Evolutionary conservation across 306 rosid genomes (phyloP), one percentile per base, ranked within the genome.

Genomic region (Cucumis melo): DNA sequence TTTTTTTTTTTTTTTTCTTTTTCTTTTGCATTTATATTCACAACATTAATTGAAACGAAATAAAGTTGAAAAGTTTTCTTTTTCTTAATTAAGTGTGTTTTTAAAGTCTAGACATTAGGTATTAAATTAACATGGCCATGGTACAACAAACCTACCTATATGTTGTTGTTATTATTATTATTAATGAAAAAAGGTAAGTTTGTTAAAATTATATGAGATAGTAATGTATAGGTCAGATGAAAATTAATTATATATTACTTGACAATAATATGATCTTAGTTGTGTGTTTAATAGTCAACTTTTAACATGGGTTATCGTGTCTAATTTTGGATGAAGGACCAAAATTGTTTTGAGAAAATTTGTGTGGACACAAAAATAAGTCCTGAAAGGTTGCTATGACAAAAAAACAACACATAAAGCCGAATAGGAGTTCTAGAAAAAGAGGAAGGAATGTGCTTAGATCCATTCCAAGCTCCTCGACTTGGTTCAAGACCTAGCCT

Each of bases 81-180:
- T 42, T 80, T 55, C 85, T 78, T 79, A 54, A 71, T 60, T 60
- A 60, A 66, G 61, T 79, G 65, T 85, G 87, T 76, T 78, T 74
- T 71, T 86, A 85, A 89, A 91, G 92, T 88, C 78, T 83, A 50
- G 84, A 81, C 87, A 86, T 75, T 7, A 80, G 80, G 87, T 84
- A 27, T 27, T 27, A 27, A 27, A 79, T 74, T 71, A 82, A 59
- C 24, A 23, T 59, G 38, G 17, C 1, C 17, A 12, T 59, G 13
- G 5, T 3, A 21, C 62, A 57, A 20, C 6, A 57, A 57, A 57
- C 29, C 62, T 57, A 9, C 62, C 32, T 20, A 20, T 53, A 19
- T 55, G 64, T 10, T 23, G 7, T 58, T 55, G 63, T 10, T 23
- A 1, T 58, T 5, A 10, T 23, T 56, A 1, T 8, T 20, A 6